A percentile compares a stretch with the other conserved stretches of the same genome.
phyloP scores from a whole-genome alignment of 2,329 filamentous ascomycete species.

The Diplodia intermedia region DNA sequence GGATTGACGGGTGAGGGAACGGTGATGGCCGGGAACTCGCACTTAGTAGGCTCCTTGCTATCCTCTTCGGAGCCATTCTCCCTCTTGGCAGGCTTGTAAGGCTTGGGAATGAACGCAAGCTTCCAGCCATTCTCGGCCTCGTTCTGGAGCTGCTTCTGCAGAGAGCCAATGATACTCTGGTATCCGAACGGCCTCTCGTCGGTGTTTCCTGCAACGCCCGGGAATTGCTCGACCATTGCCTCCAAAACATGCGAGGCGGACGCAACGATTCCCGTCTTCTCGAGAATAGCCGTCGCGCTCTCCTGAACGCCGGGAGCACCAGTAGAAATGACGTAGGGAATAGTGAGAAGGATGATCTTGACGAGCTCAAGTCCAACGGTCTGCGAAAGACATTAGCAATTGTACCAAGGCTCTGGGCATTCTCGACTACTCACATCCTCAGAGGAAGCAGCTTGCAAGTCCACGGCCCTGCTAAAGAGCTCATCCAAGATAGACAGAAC shows the following conservation, averaged over 20 bases:
- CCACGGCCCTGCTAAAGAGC: conserved; percentile 88
- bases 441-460: conserved; percentile 88
- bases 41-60: conserved; percentile 66
- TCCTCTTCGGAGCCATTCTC: conserved; percentile 64
- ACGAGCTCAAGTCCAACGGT: conserved; percentile 80
- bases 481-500: conserved; percentile 85
- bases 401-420: neutral
- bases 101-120: conserved; percentile 67
- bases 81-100: conserved; percentile 56
- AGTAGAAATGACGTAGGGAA: conserved; percentile 86
- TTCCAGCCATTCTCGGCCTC: conserved; percentile 80
- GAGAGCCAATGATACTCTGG: conserved; percentile 76
- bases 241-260: conserved; percentile 87
- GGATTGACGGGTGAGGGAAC: conserved; percentile 78
- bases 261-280: conserved; percentile 94
- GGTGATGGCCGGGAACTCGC: conserved; percentile 75
- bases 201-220: conserved; percentile 46
- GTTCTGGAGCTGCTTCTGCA: conserved; percentile 83
- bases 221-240: conserved; percentile 84
- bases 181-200: conserved; percentile 68
- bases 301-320: conserved; percentile 70
- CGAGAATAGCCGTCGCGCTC: conserved; percentile 79
- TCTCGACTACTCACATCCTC: conserved; percentile 74
- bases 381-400: conserved; percentile 42
- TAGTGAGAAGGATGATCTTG: conserved; percentile 93